Percentiles rank a stretch among this genome's conserved stretches.
phyloP scores from a whole-genome alignment of 192 early-diverging fungal genomes.

The Dissophora ornata region DNA sequence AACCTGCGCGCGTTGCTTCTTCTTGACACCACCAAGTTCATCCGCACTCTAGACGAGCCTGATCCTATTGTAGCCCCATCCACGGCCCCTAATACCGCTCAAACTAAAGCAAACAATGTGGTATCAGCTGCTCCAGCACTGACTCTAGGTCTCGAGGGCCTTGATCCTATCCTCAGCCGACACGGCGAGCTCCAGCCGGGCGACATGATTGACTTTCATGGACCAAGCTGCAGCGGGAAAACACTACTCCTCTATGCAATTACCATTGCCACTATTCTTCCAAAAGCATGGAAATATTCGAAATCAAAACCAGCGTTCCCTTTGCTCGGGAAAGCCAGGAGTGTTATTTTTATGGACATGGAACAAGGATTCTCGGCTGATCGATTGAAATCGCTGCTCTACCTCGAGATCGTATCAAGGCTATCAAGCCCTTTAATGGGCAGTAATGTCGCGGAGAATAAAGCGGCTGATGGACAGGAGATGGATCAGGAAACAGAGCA shows the following conservation, averaged over 20 bases:
- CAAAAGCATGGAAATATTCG: conserved; percentile 35
- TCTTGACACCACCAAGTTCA: conserved; percentile 21
- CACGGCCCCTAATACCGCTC: background rate
- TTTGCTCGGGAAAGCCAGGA: conserved; percentile 14
- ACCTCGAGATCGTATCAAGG: conserved; percentile 6
- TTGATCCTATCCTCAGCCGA: conserved; percentile 20
- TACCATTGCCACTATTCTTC: conserved; percentile 38
- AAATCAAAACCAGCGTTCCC: conserved; percentile 1
- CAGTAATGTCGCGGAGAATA: too few relatives aligned
- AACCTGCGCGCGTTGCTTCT: background rate
- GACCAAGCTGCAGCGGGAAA: conserved; percentile 30
- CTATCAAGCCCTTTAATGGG: background rate
- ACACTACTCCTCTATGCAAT: conserved; percentile 41
- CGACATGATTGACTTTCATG: conserved; percentile 43
- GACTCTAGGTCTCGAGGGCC: conserved; percentile 24
- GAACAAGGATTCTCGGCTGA: conserved; percentile 30
- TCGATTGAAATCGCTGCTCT: conserved; percentile 8
- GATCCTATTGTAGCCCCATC: background rate
- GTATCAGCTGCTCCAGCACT: background rate
- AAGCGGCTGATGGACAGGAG: background rate
- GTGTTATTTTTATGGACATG: conserved; percentile 35
- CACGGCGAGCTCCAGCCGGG: conserved; percentile 21
- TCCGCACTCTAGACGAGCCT: conserved; percentile 7
- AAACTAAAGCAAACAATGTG: background rate
- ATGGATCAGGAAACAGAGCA: background rate